phyloP scores from a whole-genome alignment of 1,284 basidiomycete genomes.

The Irpex sp. region DNA sequence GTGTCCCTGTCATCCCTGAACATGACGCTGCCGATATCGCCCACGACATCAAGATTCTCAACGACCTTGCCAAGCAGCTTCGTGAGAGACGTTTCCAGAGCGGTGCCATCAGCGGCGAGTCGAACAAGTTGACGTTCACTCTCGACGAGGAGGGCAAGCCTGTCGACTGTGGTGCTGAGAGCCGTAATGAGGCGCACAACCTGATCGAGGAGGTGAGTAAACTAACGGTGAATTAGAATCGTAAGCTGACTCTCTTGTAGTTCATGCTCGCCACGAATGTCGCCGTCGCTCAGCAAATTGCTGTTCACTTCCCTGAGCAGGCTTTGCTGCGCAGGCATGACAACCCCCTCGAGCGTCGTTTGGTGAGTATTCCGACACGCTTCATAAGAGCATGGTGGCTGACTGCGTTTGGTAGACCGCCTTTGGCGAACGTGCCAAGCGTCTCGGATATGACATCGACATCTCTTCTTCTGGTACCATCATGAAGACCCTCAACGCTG shows the following conservation, averaged over 20 bases:
- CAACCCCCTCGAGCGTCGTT: conserved; percentile 82
- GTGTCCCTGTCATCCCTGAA: conserved; percentile 48
- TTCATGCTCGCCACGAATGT: conserved; percentile 94
- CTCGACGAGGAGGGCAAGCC: conserved; percentile 85
- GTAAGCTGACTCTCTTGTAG: conserved; percentile 30
- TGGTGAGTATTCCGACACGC: conserved; percentile 43
- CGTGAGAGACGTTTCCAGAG: conserved; percentile 72
- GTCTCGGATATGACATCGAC: conserved; percentile 83
- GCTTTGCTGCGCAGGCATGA: conserved; percentile 93
- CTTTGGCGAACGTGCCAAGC: conserved; percentile 75
- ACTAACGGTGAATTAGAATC: not conserved
- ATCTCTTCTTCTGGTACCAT: conserved; percentile 74
- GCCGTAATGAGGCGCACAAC: conserved; percentile 68
- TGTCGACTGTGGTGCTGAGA: conserved; percentile 67
- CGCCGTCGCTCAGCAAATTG: conserved; percentile 88
- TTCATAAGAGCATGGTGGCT: not conserved
- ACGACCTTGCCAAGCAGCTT: conserved; percentile 70
- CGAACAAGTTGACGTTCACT: conserved; percentile 70
- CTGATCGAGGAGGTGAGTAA: conserved; percentile 81
- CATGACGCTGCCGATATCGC: conserved; percentile 61
- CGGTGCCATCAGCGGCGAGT: conserved; percentile 76
- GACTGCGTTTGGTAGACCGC: conserved; percentile 44
- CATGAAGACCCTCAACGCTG: conserved; percentile 75
- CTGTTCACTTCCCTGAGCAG: conserved; percentile 91
- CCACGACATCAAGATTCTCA: conserved; percentile 70